phyloP scores from a whole-genome alignment of 1,284 basidiomycete genomes.

The Mycena citricolor region DNA sequence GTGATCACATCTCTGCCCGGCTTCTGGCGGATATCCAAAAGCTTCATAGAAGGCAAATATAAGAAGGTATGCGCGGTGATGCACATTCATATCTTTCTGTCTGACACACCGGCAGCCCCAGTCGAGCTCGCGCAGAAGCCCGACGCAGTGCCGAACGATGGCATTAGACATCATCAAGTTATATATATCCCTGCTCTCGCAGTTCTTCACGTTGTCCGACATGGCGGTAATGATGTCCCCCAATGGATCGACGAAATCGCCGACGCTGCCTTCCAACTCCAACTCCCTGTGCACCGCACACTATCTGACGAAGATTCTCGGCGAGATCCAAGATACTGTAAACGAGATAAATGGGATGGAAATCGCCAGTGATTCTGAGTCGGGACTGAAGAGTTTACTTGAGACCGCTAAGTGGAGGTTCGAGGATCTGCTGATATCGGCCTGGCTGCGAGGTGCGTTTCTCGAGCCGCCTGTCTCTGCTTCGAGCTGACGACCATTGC shows the following conservation, averaged over 20 bases:
- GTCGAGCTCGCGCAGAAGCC: slow-evolving; percentile 60
- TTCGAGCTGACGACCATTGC: slow-evolving; percentile 19
- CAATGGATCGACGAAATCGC: slow-evolving; percentile 29
- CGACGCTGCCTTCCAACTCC: slow-evolving; percentile 73
- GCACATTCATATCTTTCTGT: slow-evolving; percentile 4
- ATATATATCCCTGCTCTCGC: slow-evolving; percentile 84
- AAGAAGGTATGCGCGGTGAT: slow-evolving; percentile 40
- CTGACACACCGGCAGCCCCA: slow-evolving; percentile 29
- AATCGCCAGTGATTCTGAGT: slow-evolving; percentile 72
- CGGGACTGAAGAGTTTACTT: slow-evolving; percentile 71
- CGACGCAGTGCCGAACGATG: slow-evolving; percentile 87
- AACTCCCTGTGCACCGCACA: slow-evolving; percentile 84
- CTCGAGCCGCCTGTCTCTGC: slow-evolving; percentile 1
- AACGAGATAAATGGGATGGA: slow-evolving; percentile 83
- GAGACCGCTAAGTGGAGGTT: slow-evolving; percentile 89
- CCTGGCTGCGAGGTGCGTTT: slow-evolving; percentile 80
- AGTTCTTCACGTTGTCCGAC: slow-evolving; percentile 89
- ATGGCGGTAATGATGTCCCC: slow-evolving; percentile 56
- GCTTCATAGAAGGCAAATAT: slow-evolving; percentile 90
- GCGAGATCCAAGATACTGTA: slow-evolving; percentile 84
- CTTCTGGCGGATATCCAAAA: slow-evolving; percentile 92
- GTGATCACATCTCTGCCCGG: slow-evolving; percentile 78
- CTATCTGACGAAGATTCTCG: slow-evolving; percentile 77
- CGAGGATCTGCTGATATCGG: slow-evolving; percentile 74
- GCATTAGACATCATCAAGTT: slow-evolving; percentile 87